A percentile compares a stretch with the other conserved stretches of the same genome.
Evolutionary conservation across 2,329 filamentous ascomycete genomes (phyloP).

Genomic region (Xylogone sp.): DNA sequence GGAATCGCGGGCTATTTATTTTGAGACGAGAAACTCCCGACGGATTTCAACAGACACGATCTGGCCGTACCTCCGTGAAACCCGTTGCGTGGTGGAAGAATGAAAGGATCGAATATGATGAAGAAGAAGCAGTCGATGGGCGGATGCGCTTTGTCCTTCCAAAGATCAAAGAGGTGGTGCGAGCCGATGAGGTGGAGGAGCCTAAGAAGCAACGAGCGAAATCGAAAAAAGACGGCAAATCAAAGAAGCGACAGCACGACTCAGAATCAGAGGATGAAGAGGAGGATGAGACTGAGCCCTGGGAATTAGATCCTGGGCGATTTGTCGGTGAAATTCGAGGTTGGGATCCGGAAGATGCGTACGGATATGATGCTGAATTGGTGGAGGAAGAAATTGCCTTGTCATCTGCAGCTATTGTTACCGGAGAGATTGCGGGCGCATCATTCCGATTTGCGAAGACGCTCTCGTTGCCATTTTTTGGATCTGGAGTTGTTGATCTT

Average conservation of each 20-base stretch:
- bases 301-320: conserved; percentile 65
- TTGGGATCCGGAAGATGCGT: conserved; percentile 60
- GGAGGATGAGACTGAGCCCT: conserved; percentile 59
- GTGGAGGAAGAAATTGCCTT: conserved; percentile 52
- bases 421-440: conserved; percentile 56
- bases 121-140: conserved; percentile 47
- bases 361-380: conserved; percentile 50
- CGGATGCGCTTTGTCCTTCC: conserved; percentile 58
- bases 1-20: conserved; percentile 44
- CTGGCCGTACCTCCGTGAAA: conserved; percentile 71
- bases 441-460: conserved; percentile 89
- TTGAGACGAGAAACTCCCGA: conserved; percentile 45
- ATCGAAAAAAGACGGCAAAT: conserved; percentile 24
- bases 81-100: conserved; percentile 86
- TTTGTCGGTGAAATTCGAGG: conserved; percentile 60
- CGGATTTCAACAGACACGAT: conserved; percentile 58
- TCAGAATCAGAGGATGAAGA: conserved; percentile 38
- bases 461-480: conserved; percentile 79
- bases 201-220: conserved; percentile 22
- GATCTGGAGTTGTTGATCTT: conserved; percentile 84
- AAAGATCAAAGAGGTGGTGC: conserved; percentile 73
- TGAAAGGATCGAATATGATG: conserved; percentile 70
- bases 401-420: conserved; percentile 46
- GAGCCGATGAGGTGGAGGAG: conserved; percentile 59
- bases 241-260: conserved; percentile 21